Conservation (phyloP, 2,329 filamentous ascomycete species). For the Lecanosticta acicola region DNA sequence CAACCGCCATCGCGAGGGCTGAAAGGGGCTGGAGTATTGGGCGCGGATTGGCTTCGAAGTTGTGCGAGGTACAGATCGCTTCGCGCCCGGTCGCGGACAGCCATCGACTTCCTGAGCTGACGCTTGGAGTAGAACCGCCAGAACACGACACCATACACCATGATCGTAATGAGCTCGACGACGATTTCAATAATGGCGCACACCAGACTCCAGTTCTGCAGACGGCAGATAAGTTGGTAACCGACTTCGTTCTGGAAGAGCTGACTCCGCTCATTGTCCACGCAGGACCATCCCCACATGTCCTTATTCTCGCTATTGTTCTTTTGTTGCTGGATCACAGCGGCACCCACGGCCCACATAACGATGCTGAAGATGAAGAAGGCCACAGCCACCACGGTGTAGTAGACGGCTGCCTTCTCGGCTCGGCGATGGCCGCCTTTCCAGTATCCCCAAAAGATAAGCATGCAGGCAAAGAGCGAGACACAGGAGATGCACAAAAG, state of each 20-base stretch:
- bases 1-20: constrained; percentile 54
- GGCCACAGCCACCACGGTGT: constrained; percentile 84
- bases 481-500: constrained; percentile 73
- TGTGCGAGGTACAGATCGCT: constrained; percentile 85
- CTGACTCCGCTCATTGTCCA: constrained; percentile 69
- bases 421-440: constrained; percentile 81
- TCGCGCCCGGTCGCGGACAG: constrained; percentile 85
- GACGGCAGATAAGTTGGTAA: constrained; percentile 84
- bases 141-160: constrained; percentile 90
- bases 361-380: constrained; percentile 92
- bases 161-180: constrained; percentile 83
- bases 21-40: constrained; percentile 72
- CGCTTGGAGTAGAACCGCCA: constrained; percentile 97
- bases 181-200: constrained; percentile 97
- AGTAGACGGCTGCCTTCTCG: constrained; percentile 91
- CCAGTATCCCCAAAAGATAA: constrained; percentile 81
- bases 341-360: constrained; percentile 86
- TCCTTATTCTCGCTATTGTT: constrained; percentile 72
- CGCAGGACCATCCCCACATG: constrained; percentile 98
- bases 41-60: constrained; percentile 69
- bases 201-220: constrained; percentile 92
- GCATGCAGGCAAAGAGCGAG: constrained; percentile 71
- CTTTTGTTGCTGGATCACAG: constrained; percentile 72
- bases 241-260: constrained; percentile 76
- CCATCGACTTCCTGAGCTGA: constrained; percentile 93